These are phyloP conservation scores for Phytophthora sojae DNA, from an alignment of 352 stramenopile genomes.

Conservation along the genomic window DNA sequence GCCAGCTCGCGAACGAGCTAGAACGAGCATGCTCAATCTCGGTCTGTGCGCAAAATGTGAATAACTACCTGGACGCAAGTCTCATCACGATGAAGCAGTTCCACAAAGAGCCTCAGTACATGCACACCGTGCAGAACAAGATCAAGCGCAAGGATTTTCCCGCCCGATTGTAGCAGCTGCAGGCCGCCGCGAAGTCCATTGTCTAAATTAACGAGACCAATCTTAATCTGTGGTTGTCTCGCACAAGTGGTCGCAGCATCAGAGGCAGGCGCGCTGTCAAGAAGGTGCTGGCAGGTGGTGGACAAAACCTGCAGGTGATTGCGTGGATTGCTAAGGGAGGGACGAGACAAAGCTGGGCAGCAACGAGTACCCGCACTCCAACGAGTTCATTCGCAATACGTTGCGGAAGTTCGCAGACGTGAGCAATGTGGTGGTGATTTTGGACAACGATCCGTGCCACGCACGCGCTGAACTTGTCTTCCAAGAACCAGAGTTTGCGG, in stretches of 20 bases:
- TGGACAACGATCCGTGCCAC: constrained; percentile 8
- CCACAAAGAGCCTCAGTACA: not conserved
- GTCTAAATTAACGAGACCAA: constrained; percentile 34
- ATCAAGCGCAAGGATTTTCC: constrained; percentile 17
- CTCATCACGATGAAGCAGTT: not conserved
- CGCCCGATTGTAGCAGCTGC: not conserved
- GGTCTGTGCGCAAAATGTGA: not conserved
- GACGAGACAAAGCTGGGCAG: constrained; percentile 1
- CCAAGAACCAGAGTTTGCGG: not conserved
- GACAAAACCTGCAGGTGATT: not conserved
- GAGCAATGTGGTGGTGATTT: constrained; percentile 5
- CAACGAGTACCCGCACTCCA: not conserved
- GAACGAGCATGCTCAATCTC: not conserved
- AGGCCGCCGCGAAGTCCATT: constrained; percentile 5
- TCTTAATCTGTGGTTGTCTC: constrained; percentile 17
- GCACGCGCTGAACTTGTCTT: not conserved
- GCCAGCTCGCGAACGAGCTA: not conserved
- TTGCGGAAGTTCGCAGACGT: not conserved
- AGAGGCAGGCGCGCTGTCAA: not conserved
- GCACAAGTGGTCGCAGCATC: not conserved
- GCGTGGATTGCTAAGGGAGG: not conserved
- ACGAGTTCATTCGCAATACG: not conserved
- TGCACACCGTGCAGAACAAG: constrained; percentile 28
- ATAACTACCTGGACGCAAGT: not conserved
- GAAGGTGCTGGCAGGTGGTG: not conserved